Conservation (phyloP, 768 basidiomycete genomes). For the Agaricus bisporus region DNA sequence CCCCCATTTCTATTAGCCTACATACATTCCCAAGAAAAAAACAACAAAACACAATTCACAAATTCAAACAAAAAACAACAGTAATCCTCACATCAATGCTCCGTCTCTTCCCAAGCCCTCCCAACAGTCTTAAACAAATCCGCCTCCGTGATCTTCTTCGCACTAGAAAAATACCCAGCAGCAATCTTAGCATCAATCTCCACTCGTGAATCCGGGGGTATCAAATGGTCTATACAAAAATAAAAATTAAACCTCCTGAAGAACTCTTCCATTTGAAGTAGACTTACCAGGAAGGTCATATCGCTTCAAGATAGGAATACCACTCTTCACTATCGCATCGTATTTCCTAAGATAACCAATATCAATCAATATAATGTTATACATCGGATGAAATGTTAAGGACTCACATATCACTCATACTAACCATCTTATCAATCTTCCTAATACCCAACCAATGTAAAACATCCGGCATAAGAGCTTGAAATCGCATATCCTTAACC, state of each 20-base stretch:
- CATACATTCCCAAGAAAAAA: neutral
- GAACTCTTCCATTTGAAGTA: too few species aligned
- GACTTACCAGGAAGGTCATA: conserved; percentile 80
- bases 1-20: neutral
- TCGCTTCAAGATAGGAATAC: conserved; percentile 73
- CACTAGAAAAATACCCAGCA: conserved; percentile 85
- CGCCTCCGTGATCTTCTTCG: conserved; percentile 67
- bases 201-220: conserved; percentile 85
- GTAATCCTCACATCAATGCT: conserved; percentile 59
- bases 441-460: conserved; percentile 91
- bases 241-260: too few species aligned
- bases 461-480: conserved; percentile 92
- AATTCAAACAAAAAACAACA: too few species aligned
- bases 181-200: conserved; percentile 98
- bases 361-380: neutral
- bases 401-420: conserved; percentile 79
- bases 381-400: neutral
- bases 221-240: conserved; percentile 57
- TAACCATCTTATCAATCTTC: conserved; percentile 87
- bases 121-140: conserved; percentile 86
- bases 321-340: conserved; percentile 85
- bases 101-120: conserved; percentile 85
- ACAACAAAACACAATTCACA: too few species aligned
- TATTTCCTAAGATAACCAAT: conserved; percentile 61
- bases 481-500: conserved; percentile 95